Percentiles rank a stretch among this genome's conserved stretches.
Evolutionary conservation across 1,284 basidiomycete genomes (phyloP).

Genomic region (Moesziomyces parantarcticus): DNA sequence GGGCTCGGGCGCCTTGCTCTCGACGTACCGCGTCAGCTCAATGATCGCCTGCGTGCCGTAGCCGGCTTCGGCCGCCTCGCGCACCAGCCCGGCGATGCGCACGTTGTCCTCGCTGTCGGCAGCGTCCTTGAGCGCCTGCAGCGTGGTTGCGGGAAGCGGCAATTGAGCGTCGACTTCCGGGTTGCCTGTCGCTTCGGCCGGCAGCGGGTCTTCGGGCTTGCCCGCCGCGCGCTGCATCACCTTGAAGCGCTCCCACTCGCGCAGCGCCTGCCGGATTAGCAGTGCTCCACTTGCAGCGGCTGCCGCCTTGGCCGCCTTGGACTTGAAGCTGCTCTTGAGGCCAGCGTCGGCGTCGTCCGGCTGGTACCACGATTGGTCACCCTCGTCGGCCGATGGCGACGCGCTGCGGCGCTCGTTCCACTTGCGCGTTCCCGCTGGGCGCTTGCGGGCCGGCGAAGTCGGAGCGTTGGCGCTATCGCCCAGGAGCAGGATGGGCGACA

Average conservation of each 20-base stretch:
- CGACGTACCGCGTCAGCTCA: constrained; percentile 43
- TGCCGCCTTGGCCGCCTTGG: constrained; percentile 25
- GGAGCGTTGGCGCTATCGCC: constrained; percentile 22
- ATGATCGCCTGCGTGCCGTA: constrained; percentile 52
- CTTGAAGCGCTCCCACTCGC: constrained; percentile 56
- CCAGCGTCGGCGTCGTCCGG: constrained; percentile 17
- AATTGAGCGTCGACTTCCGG: constrained; percentile 27
- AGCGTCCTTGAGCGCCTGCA: constrained; percentile 31
- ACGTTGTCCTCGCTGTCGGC: constrained; percentile 42
- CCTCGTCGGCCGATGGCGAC: constrained; percentile 12
- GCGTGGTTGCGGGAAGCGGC: constrained; percentile 18
- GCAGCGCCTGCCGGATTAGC: constrained; percentile 40
- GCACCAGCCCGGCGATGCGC: constrained; percentile 30
- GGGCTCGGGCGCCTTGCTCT: constrained; percentile 26
- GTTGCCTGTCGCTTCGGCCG: constrained; percentile 41
- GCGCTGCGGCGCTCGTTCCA: constrained; percentile 36
- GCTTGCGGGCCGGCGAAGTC: constrained; percentile 11
- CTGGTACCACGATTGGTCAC: constrained; percentile 33
- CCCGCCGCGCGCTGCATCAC: constrained; percentile 43
- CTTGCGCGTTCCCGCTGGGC: constrained; percentile 26
- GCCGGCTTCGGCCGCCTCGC: constrained; percentile 39
- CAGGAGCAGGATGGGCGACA: constrained; percentile 6
- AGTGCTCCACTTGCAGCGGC: constrained; percentile 43
- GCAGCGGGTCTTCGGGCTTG: constrained; percentile 48
- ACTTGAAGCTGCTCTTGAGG: constrained; percentile 20